These are phyloP conservation scores for Naumovozyma dairenensis DNA, from an alignment of 805 yeast species.

Conservation along the genomic window DNA sequence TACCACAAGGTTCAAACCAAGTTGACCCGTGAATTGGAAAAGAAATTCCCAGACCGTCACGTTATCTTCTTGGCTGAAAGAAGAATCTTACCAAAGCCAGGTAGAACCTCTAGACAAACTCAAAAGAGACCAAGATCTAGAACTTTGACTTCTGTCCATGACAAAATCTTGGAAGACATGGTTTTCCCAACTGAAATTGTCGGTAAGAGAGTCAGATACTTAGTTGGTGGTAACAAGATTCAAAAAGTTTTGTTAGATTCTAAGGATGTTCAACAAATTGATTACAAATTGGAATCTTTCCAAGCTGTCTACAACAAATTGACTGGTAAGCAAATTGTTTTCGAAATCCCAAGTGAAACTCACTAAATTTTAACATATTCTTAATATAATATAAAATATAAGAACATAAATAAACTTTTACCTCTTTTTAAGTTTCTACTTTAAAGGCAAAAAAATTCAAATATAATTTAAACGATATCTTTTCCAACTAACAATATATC, in stretches of 20 bases:
- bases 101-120: conserved; percentile 82
- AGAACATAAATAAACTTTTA: too few species aligned
- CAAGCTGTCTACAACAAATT: conserved; percentile 96
- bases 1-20: conserved; percentile 97
- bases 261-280: conserved; percentile 93
- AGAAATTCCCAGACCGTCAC: conserved; percentile 99
- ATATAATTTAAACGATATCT: too few species aligned
- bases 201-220: conserved; percentile 98
- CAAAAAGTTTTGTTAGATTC: conserved; percentile 96
- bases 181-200: conserved; percentile 99
- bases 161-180: conserved; percentile 95
- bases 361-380: conserved; percentile 20
- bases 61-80: conserved; percentile 99
- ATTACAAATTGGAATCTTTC: conserved; percentile 98
- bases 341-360: conserved; percentile 67
- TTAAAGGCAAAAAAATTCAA: too few species aligned
- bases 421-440: too few species aligned
- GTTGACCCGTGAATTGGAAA: conserved; percentile 98
- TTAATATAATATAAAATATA: too few species aligned
- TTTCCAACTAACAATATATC: too few species aligned
- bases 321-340: conserved; percentile 99
- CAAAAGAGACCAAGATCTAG: conserved; percentile 99
- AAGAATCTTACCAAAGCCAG: conserved; percentile 98
- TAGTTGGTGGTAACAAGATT: conserved; percentile 97
- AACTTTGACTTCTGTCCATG: conserved; percentile 98